Evolutionary conservation across 257 asterid genomes (phyloP), one percentile per base, ranked within the genome.

Genomic region (Solanum neorickii): DNA sequence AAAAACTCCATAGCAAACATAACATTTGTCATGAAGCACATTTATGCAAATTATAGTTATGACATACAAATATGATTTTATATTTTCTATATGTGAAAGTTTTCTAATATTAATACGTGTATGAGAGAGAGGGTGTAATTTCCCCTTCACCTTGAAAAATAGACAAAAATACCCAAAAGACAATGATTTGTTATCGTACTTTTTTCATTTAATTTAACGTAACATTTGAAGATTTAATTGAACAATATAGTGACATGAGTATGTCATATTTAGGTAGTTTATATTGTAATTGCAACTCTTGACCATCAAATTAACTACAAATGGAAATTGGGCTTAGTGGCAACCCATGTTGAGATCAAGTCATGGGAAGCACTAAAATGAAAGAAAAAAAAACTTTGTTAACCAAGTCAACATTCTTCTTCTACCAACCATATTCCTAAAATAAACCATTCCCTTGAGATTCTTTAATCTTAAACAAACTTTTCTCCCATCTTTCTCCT

Each of bases 301-400:
- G 83, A 42, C 83, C 35, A 76, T 35, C 56, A 76, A 76, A 76
- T 76, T 0, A 78, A 25, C 18, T 25, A 78, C 3, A 74, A 46
- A 31, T 8, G 60, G 12, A 23, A n/a, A 3, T 14, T 46, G 25
- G 41, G 46, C 14, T 23, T 82, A 18, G 85, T 82, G 68, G 85
- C 69, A 47, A 47, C 44, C 29, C 85, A 47, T 80, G 69, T 49
- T 5, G 69, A 59, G 41, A 84, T 59, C 52, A 83, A 42, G 87
- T 89, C 88, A 87, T 86, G 93, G 18, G 66, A 80, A 77, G 89
- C 91, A 90, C 70, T 41, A 83, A 85, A 44, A 35, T 4, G 12
- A 33, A 35, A 35, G 13, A 2, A 5, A 20, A 73, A 37, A 73
- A 8, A 69, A 4, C 60, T 83, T 41, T 62, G 39, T 72, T 62